phyloP scores from a whole-genome alignment of 2,329 filamentous ascomycete species.

The Fusarium napiforme region DNA sequence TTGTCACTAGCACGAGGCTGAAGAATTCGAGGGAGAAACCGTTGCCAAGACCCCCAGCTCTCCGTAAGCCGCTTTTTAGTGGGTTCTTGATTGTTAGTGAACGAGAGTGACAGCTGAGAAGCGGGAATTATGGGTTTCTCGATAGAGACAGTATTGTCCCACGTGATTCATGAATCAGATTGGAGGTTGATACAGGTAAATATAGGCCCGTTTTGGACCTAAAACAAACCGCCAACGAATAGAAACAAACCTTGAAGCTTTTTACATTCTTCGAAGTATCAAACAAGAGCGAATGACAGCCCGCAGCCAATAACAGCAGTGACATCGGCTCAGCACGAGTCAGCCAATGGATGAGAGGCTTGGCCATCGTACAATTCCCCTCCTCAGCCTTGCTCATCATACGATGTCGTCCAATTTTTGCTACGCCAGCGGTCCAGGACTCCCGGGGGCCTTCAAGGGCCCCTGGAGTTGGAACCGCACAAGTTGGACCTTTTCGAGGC shows the following conservation, averaged over 20 bases:
- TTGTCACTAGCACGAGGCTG: conserved; percentile 39
- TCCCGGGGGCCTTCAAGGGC: conserved; percentile 39
- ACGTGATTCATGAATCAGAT: conserved; percentile 15
- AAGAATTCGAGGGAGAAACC: conserved; percentile 17
- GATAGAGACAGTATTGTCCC: neutral
- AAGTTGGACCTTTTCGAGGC: conserved; percentile 41
- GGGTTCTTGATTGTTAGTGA: neutral
- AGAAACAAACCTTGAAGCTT: conserved; percentile 17
- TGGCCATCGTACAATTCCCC: conserved; percentile 49
- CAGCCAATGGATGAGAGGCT: conserved; percentile 40
- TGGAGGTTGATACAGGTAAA: neutral
- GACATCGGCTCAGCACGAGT: conserved; percentile 14
- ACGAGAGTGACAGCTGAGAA: conserved; percentile 20
- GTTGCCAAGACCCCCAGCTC: conserved; percentile 35
- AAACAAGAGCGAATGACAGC: conserved; percentile 28
- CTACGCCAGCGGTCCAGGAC: conserved; percentile 43
- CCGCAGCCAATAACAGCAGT: conserved; percentile 27
- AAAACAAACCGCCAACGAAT: conserved; percentile 20
- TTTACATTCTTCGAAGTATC: conserved; percentile 18
- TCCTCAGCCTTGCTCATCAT: conserved; percentile 53
- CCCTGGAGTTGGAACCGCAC: conserved; percentile 39
- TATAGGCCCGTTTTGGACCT: neutral
- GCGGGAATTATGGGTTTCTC: conserved; percentile 8
- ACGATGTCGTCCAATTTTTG: conserved; percentile 50
- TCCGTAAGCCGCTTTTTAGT: conserved; percentile 7